Base-by-base conservation (phyloP, 176 grass and related monocot genomes). In the Urochloa ruziziensis region DNA sequence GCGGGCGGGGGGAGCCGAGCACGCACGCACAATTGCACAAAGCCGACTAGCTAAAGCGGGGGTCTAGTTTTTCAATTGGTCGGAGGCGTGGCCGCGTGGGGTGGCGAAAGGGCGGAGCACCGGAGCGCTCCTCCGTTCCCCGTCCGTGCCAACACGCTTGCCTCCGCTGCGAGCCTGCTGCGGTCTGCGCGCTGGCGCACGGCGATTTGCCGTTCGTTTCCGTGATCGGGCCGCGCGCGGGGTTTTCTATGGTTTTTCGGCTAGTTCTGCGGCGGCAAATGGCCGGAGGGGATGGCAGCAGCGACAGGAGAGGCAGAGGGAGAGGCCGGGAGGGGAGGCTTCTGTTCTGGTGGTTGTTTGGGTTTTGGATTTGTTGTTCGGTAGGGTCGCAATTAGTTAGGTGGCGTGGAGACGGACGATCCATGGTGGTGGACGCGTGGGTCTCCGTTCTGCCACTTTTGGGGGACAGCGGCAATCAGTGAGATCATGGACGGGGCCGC, bases 341-440 rank as follows among this genome's bases (percentile, higher is more conserved):
- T 78, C 28, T 33, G 83, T 69, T 78, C 21, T 19, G 83, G 64
- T 49, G 13, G 69, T 47, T 39, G 54, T 37, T 36, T 65, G 76
- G 59, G 42, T 24, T 79, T 24, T 61, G 61, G 18, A 10, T 0
- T 15, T 18, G 32, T 21, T 53, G 74, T 83, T 79, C 5, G 74
- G 86, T 65, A 47, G 21, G 18, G 27, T 87, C 70, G 78, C 70
- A 29, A 47, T 46, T 33, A 70, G 82, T 81, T 81, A 0, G 25
- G 70, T 75, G 82, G 77, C 70, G 70, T 10, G 42, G 28, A 79
- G 59, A 79, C 76, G 42, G 59, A 63, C 42, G 39, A 30, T 46
- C 37, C 9, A 23, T 58, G 75, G n/a, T 48, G 75, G 48, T 74
- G 76, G 82, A 34, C 77, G 82, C 33, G 69, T 89, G 68, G 81